Conservation (phyloP, 148 eudicot genomes). For the Tetragonia tetragonoides region DNA sequence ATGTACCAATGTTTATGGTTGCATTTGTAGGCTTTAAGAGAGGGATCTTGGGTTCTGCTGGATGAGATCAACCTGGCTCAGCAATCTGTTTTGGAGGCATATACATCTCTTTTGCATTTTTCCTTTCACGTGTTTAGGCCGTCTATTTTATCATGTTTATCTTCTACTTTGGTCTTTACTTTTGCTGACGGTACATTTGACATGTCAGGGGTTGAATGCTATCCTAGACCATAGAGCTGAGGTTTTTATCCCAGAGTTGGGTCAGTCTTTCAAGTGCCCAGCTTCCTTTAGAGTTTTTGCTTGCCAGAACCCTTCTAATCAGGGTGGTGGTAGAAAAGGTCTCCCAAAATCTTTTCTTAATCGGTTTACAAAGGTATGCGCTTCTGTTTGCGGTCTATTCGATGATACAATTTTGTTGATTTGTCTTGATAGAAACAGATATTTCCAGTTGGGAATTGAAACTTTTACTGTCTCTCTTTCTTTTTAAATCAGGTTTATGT, state of each 20-base stretch:
- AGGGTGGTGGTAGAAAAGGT: slow-evolving; percentile 99
- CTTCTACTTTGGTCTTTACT: neutral
- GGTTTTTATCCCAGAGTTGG: slow-evolving; percentile 97
- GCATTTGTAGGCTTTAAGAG: slow-evolving; percentile 69
- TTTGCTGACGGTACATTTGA: neutral
- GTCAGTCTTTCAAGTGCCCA: slow-evolving; percentile 81
- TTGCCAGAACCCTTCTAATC: slow-evolving; percentile 88
- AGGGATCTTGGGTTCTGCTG: slow-evolving; percentile 93
- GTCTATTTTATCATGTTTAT: neutral
- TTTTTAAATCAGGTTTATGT: slow-evolving; percentile 73
- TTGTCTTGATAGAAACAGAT: neutral
- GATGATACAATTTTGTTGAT: neutral
- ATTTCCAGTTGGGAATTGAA: neutral
- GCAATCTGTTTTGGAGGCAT: slow-evolving; percentile 95
- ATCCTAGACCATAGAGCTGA: slow-evolving; percentile 95
- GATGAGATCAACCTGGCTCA: slow-evolving; percentile 98
- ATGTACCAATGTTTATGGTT: neutral
- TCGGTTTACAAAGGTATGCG: slow-evolving; percentile 76
- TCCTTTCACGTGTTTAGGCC: neutral
- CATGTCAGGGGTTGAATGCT: slow-evolving; percentile 80
- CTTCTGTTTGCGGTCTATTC: slow-evolving; percentile 8
- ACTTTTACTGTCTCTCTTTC: neutral
- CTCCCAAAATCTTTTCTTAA: slow-evolving; percentile 97
- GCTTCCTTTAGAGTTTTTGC: slow-evolving; percentile 91
- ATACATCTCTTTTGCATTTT: neutral